Conservation (phyloP, 2,329 filamentous ascomycete species). For the Neopestalotiopsis rosae region DNA sequence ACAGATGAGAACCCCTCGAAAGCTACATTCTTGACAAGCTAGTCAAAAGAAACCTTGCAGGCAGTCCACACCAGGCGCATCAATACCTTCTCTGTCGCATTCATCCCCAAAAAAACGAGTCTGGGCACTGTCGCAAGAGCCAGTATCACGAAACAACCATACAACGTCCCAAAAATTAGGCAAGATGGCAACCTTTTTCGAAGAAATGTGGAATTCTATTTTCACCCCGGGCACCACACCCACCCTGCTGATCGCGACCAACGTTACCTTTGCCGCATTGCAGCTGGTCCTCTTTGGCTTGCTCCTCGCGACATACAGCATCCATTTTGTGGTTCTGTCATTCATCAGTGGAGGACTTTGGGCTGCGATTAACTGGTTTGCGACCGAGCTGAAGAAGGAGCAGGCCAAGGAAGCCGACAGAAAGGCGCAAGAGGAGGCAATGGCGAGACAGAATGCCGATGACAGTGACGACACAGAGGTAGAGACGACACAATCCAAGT, state of each 20-base stretch:
- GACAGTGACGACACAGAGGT: conserved; percentile 58
- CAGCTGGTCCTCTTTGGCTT: conserved; percentile 80
- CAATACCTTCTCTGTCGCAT: conserved; percentile 25
- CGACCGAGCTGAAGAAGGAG: conserved; percentile 62
- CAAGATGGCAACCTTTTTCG: conserved; percentile 66
- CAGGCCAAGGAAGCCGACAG: conserved; percentile 50
- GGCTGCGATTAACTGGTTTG: conserved; percentile 98
- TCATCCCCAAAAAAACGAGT: conserved; percentile 6
- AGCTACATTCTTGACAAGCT: conserved; percentile 1
- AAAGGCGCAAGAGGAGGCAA: conserved; percentile 44
- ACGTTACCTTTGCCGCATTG: conserved; percentile 84
- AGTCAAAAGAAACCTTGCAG: not conserved
- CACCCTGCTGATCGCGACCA: conserved; percentile 86
- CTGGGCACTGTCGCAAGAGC: no score
- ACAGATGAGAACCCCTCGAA: not conserved
- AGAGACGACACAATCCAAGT: conserved; percentile 41
- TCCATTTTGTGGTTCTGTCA: conserved; percentile 88
- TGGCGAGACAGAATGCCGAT: conserved; percentile 38
- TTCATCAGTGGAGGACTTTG: conserved; percentile 81
- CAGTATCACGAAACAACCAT: no score
- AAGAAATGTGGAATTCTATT: conserved; percentile 87
- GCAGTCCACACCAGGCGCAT: not conserved
- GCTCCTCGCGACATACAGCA: conserved; percentile 80
- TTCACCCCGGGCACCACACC: conserved; percentile 92
- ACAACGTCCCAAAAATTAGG: not conserved